Base-by-base conservation (phyloP, 768 basidiomycete species). In the Hericium rajendrae region DNA sequence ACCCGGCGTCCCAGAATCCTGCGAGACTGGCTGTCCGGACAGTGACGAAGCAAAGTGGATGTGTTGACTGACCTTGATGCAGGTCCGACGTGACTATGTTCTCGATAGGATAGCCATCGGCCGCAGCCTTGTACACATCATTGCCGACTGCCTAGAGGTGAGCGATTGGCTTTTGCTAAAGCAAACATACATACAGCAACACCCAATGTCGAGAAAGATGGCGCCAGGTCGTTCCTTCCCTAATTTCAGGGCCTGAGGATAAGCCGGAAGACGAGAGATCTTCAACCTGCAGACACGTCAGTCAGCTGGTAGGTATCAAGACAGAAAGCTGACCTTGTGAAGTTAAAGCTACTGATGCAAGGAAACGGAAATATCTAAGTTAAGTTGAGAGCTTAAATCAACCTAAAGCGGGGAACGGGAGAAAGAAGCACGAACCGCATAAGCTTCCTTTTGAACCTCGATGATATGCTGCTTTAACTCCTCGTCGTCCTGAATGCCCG, bases 1-100 rank as follows among this genome's bases (percentile, higher is more conserved):
- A 83, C 1, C 85, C 85, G 5, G 78, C 71, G 4, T 80, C 73
- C 84, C 83, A 86, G 60, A 82, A 81, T 9, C 70, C 84, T 85
- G 56, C 15, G 51, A 15, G 40, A 32, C 26, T 8, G 38, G 24
- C 3, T 32, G 9, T 32, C 32, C 5, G 12, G 13, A 51, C 15
- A n/a, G n/a, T n/a, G n/a, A n/a, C n/a, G n/a, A n/a, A n/a, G n/a
- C n/a, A n/a, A n/a, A n/a, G n/a, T n/a, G n/a, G n/a, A 10, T 32
- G 32, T 32, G 32, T 32, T 0, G 32, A 8, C 60, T 57, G 48
- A 76, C 77, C 75, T 57, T 63, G 63, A 16, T 64, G 59, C 20
- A 77, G 51, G 60, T 80, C 78, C 3, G 71, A 68, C 6, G 69
- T 69, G 18, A 80, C 59, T 22, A 70, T 64, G 32, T 75, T 73